Percentiles rank a stretch among this genome's conserved stretches.
Conservation (phyloP, 2,329 filamentous ascomycete species). For the Plenodomus lindquistii region DNA sequence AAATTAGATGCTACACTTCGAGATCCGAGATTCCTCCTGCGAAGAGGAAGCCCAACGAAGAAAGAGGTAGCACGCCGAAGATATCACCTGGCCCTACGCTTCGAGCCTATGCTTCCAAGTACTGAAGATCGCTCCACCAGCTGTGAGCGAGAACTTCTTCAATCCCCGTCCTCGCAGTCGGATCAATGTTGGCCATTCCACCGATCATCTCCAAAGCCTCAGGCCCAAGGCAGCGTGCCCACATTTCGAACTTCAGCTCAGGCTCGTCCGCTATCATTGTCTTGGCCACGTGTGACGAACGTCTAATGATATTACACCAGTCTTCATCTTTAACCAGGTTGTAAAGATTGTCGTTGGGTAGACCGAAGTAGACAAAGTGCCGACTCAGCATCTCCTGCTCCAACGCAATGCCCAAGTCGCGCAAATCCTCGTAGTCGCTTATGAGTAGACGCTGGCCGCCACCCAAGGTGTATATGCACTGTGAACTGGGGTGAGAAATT, state of each 20-base stretch:
- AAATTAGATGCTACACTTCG: no score
- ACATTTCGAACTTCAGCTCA: conserved; percentile 28
- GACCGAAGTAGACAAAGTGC: conserved; percentile 42
- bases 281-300: conserved; percentile 29
- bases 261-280: conserved; percentile 30
- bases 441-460: conserved; percentile 36
- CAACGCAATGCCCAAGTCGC: conserved; percentile 27
- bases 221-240: conserved; percentile 31
- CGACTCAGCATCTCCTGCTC: conserved; percentile 40
- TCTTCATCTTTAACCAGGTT: conserved; percentile 30
- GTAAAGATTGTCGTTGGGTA: conserved; percentile 28
- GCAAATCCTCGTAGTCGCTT: conserved; percentile 36
- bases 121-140: conserved; percentile 25
- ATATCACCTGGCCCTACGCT: no score
- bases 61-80: no score
- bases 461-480: conserved; percentile 40
- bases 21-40: no score
- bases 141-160: conserved; percentile 38
- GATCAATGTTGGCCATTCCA: conserved; percentile 40
- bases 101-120: no score
- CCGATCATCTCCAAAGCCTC: conserved; percentile 39
- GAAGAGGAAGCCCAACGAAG: no score
- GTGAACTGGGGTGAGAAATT: no score
- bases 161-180: conserved; percentile 37
- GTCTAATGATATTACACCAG: conserved; percentile 27